Percentiles rank a stretch among this genome's conserved stretches.
phyloP scores from a whole-genome alignment of 1,139 yeast genomes.

The Yamadazyma pseudoaaseri region DNA sequence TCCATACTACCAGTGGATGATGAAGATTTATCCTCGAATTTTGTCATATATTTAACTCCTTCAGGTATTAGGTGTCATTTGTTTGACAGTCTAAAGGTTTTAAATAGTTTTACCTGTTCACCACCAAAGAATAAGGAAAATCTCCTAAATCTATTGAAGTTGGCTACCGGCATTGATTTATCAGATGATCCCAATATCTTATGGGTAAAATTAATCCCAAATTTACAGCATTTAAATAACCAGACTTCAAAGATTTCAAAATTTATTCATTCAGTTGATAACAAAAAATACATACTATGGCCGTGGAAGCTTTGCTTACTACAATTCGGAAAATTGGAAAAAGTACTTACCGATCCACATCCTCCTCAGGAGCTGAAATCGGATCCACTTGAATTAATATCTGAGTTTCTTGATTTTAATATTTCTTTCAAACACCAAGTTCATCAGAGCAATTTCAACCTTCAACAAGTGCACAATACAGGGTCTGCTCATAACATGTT shows the following conservation, averaged over 20 bases:
- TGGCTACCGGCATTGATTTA: conserved; percentile 53
- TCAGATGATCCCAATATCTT: conserved; percentile 14
- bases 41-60: conserved; percentile 67
- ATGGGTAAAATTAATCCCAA: conserved; percentile 71
- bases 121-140: conserved; percentile 54
- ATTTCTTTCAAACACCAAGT: conserved; percentile 22
- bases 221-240: conserved; percentile 64
- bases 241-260: conserved; percentile 63
- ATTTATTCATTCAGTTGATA: conserved; percentile 50
- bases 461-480: conserved; percentile 6
- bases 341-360: conserved; percentile 7
- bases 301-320: conserved; percentile 64
- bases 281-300: conserved; percentile 65
- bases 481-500: conserved; percentile 12
- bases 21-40: conserved; percentile 19
- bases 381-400: conserved; percentile 35
- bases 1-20: conserved; percentile 18
- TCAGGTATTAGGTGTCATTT: conserved; percentile 72
- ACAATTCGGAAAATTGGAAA: conserved; percentile 43
- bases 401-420: conserved; percentile 37
- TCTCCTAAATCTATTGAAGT: conserved; percentile 46
- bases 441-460: conserved; percentile 8
- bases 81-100: conserved; percentile 41
- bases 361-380: neutral
- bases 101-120: conserved; percentile 39